Conservation (phyloP, 164 flowering plant genomes). For the Berberis thunbergii region DNA sequence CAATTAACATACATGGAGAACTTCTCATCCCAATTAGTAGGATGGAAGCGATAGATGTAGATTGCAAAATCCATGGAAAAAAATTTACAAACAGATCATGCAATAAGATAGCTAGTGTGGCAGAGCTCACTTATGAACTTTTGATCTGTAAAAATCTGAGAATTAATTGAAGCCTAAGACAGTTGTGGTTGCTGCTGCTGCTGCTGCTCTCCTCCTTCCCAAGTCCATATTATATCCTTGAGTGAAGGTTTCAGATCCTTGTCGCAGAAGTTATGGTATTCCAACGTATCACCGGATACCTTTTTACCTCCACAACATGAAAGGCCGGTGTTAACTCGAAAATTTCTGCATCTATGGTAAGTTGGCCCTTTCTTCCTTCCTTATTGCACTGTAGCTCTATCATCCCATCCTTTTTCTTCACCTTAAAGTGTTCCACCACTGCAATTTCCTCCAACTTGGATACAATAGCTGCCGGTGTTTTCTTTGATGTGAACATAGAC, state of each 20-base stretch:
- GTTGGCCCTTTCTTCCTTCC: constrained; percentile 44
- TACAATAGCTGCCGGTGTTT: constrained; percentile 35
- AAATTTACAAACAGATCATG: no score
- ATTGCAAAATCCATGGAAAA: no score
- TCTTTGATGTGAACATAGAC: constrained; percentile 36
- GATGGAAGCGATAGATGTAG: no score
- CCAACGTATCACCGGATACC: constrained; percentile 42
- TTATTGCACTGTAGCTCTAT: constrained; percentile 38
- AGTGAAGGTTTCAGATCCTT: constrained; percentile 47
- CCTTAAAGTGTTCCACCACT: constrained; percentile 27
- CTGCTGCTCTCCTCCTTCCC: constrained; percentile 41
- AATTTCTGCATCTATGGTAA: constrained; percentile 45
- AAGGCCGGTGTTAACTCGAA: constrained; percentile 45
- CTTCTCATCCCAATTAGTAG: no score
- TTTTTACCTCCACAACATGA: constrained; percentile 59
- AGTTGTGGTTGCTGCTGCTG: not conserved
- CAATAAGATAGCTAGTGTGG: no score
- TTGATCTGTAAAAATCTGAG: not conserved
- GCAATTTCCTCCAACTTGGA: constrained; percentile 48
- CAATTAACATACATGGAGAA: no score
- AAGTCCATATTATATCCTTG: constrained; percentile 54
- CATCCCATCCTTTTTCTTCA: constrained; percentile 38
- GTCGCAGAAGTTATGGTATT: constrained; percentile 36
- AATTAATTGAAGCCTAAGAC: not conserved
- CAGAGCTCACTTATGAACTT: no score